A percentile compares a stretch with the other conserved stretches of the same genome.
Evolutionary conservation across 2,329 filamentous ascomycete genomes (phyloP).

Genomic region (Paraconiothyrium brasiliense): DNA sequence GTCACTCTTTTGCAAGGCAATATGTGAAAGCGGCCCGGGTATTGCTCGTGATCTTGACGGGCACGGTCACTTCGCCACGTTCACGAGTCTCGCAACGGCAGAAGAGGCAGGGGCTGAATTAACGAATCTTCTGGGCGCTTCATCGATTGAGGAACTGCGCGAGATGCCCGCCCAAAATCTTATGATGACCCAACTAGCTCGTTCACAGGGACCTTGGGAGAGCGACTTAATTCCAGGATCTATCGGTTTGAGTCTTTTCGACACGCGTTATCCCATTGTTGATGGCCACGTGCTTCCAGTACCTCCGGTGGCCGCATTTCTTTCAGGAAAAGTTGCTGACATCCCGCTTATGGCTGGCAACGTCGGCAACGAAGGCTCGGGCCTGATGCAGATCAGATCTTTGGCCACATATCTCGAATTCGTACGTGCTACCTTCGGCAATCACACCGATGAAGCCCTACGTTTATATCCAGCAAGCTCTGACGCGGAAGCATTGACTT

Average conservation of each 20-base stretch:
- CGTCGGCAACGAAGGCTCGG: background rate
- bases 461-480: conserved; percentile 1
- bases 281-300: background rate
- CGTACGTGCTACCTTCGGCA: background rate
- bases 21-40: conserved; percentile 2
- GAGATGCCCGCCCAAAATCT: background rate
- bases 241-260: background rate
- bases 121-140: background rate
- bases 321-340: background rate
- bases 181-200: background rate
- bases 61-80: background rate
- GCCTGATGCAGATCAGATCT: conserved; percentile 1
- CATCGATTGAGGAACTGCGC: background rate
- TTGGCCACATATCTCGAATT: conserved; percentile 1
- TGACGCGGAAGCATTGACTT: background rate
- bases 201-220: conserved; percentile 2
- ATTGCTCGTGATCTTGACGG: background rate
- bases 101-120: conserved; percentile 1
- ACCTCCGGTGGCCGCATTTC: background rate
- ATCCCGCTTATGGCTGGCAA: background rate
- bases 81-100: background rate
- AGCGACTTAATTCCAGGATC: background rate
- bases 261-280: conserved; percentile 4
- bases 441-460: background rate
- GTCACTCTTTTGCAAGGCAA: background rate